Conservation (phyloP, 495 filamentous ascomycete genomes). For the Penicillium turbatum region DNA sequence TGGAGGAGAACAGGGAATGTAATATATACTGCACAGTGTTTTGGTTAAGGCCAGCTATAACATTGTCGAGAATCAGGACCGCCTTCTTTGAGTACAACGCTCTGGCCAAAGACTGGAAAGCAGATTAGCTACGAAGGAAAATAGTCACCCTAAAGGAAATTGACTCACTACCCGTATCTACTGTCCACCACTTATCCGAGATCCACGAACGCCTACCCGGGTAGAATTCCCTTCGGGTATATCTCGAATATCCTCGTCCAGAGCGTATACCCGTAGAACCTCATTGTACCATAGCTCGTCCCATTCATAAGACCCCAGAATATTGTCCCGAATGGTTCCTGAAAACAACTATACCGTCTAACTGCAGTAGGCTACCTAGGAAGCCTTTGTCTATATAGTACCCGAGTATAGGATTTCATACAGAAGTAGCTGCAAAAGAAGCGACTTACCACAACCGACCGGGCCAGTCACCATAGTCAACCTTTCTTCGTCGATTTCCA, state of each 20-base stretch:
- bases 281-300: too few relatives aligned
- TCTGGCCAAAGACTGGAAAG: conserved; percentile 38
- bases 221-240: too few relatives aligned
- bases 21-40: conserved; percentile 36
- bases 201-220: conserved; percentile 61
- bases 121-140: background rate
- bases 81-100: conserved; percentile 52
- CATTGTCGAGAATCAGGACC: conserved; percentile 51
- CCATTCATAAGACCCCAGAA: too few relatives aligned
- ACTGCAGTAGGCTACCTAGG: too few relatives aligned
- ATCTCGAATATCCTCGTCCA: too few relatives aligned
- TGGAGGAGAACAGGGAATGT: conserved; percentile 16
- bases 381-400: too few relatives aligned
- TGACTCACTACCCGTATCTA: conserved; percentile 56
- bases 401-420: too few relatives aligned
- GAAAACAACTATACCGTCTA: too few relatives aligned
- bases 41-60: conserved; percentile 50
- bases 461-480: conserved; percentile 52
- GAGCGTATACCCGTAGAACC: too few relatives aligned
- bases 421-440: conserved; percentile 45
- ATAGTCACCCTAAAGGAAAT: too few relatives aligned
- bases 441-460: conserved; percentile 53
- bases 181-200: conserved; percentile 64
- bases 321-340: too few relatives aligned
- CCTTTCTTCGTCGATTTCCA: conserved; percentile 29